Evolutionary conservation across 140 eudicot genomes (phyloP), one percentile per base, ranked within the genome.

Genomic region (Oenanthe javanica): DNA sequence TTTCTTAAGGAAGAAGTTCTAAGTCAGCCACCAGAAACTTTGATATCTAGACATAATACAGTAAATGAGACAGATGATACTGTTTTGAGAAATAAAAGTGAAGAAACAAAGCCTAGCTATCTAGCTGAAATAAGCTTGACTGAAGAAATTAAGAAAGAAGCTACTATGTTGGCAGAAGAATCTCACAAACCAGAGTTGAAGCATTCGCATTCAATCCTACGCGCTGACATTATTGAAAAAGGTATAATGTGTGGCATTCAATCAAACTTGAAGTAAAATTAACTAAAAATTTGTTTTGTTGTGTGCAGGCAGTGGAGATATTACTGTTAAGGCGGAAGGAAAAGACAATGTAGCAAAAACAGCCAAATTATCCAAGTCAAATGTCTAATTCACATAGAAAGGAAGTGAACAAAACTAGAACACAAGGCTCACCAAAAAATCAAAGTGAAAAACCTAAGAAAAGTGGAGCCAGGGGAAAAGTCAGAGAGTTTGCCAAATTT

Each of bases 401-500:
- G 12, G 84, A 79, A 74, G 80, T 74, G 42, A 83, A 77, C 63
- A 81, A 86, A 76, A 55, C 80, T 79, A 80, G 67, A 80, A 57
- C 42, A 66, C 76, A 27, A 64, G 79, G 83, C 81, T 85, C 91
- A 78, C 85, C 85, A 23, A 76, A 36, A 79, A 81, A 31, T 76
- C 71, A 86, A 80, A 86, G 85, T 76, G 79, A 61, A 52, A 66
- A 16, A 27, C 50, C 12, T 43, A 66, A 74, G 50, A 83, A 55
- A 85, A 81, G 72, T 79, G 87, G 92, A 76, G 93, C 79, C 79
- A 83, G 86, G 57, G 88, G 89, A 25, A 90, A 87, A 85, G 97
- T 92, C 78, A 89, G 87, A 84, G 96, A 91, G 27, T 90, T 93
- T 77, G 88, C 89, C 57, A 87, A 89, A 85, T 79, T 87, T 14